phyloP scores from a whole-genome alignment of 2,329 filamentous ascomycete genomes.

The Botrytis byssoidea region DNA sequence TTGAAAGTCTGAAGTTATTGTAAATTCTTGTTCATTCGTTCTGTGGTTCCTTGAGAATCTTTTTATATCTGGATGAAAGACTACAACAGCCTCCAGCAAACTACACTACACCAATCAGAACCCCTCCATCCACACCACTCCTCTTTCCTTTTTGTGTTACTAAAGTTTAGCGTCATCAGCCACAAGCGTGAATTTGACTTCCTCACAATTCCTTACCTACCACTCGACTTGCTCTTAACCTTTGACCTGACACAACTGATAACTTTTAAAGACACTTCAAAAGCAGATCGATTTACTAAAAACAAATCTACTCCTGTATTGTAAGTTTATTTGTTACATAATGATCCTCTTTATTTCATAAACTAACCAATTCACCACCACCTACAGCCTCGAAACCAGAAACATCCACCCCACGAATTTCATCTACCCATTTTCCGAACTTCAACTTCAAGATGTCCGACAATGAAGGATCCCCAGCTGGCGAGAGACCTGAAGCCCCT shows the following conservation, averaged over 20 bases:
- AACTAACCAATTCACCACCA: slow-evolving; percentile 7
- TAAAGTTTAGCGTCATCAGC: slow-evolving; percentile 19
- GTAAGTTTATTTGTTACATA: background rate
- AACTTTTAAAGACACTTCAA: background rate
- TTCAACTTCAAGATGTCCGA: slow-evolving; percentile 39
- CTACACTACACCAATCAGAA: background rate
- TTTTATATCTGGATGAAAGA: background rate
- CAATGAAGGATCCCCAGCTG: slow-evolving; percentile 48
- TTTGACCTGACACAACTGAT: background rate
- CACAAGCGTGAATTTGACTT: slow-evolving; percentile 19
- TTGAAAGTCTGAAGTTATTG: background rate
- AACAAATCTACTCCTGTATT: background rate
- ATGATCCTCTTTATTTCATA: background rate
- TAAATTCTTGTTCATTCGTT: background rate
- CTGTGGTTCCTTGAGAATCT: background rate
- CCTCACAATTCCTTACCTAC: background rate
- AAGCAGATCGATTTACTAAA: background rate
- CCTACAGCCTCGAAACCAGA: slow-evolving; percentile 1
- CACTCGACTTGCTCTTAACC: background rate
- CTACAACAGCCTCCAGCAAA: background rate
- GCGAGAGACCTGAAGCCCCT: slow-evolving; percentile 36
- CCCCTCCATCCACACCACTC: background rate
- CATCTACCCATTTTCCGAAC: background rate
- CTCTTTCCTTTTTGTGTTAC: slow-evolving; percentile 4
- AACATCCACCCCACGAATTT: slow-evolving; percentile 8